Evolutionary conservation across 495 filamentous ascomycete species (phyloP).

Genomic region (Chaetomium tenue): DNA sequence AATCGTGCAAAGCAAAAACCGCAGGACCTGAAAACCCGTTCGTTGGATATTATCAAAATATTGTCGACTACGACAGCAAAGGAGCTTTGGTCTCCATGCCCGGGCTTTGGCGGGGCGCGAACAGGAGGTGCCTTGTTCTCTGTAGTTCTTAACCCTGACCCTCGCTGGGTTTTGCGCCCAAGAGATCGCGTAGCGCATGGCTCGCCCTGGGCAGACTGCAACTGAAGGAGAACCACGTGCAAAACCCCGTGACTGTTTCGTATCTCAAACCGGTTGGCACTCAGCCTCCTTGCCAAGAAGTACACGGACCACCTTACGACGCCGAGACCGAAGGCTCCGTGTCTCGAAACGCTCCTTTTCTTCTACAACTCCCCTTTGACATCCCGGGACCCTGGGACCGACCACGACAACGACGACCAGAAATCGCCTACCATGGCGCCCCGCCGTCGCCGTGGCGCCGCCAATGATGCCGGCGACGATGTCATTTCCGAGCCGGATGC

Average conservation of each 20-base stretch:
- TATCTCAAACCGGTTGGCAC: slow-evolving; percentile 2
- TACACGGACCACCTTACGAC: slow-evolving; percentile 30
- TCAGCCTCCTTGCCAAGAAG: slow-evolving; percentile 36
- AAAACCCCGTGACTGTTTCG: slow-evolving; percentile 12
- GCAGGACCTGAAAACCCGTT: no score
- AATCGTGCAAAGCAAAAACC: no score
- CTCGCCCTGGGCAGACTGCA: no score
- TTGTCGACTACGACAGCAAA: no score
- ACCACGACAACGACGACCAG: slow-evolving; percentile 12
- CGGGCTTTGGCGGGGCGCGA: no score
- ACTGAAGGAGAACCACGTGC: no score
- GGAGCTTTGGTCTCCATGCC: no score
- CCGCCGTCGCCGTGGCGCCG: slow-evolving; percentile 37
- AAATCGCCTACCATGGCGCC: slow-evolving; percentile 34
- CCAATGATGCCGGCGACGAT: slow-evolving; percentile 27
- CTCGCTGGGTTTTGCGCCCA: no score
- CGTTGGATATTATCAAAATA: no score
- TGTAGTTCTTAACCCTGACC: no score
- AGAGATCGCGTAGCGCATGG: no score
- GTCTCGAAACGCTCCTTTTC: slow-evolving; percentile 29
- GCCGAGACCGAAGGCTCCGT: slow-evolving; percentile 35
- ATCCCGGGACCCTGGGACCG: slow-evolving; percentile 12
- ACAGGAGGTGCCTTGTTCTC: no score
- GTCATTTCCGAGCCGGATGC: slow-evolving; percentile 28
- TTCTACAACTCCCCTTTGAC: slow-evolving; percentile 15